Conservation (phyloP, 2,329 filamentous ascomycete species). For the Eurotiales sp. region DNA sequence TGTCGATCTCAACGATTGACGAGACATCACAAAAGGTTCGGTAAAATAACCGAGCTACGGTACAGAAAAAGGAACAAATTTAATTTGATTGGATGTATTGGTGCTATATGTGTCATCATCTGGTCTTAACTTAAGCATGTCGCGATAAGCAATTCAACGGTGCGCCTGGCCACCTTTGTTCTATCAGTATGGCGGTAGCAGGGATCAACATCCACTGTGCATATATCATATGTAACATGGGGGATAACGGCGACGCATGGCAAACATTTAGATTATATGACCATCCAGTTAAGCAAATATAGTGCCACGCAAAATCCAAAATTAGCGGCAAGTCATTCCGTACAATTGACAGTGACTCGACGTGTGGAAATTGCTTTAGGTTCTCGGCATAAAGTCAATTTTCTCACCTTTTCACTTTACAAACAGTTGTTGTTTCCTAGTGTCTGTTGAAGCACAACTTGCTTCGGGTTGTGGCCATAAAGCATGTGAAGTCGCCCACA, state of each 20-base stretch:
- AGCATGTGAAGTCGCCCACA: constrained; percentile 5
- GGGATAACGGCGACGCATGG: neutral
- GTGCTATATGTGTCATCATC: neutral
- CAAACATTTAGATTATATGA: neutral
- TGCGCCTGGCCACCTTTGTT: neutral
- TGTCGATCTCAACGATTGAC: constrained; percentile 6
- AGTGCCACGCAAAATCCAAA: too few relatives aligned
- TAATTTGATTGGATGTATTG: too few relatives aligned
- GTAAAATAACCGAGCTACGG: too few relatives aligned
- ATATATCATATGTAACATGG: constrained; percentile 2
- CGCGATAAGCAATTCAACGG: neutral
- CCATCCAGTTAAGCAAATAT: too few relatives aligned
- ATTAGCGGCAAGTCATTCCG: neutral
- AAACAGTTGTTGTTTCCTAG: neutral
- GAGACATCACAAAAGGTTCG: neutral
- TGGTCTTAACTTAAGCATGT: constrained; percentile 1
- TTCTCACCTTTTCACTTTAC: too few relatives aligned
- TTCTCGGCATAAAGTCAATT: too few relatives aligned
- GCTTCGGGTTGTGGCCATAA: neutral
- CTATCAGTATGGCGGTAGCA: neutral
- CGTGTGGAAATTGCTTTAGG: too few relatives aligned
- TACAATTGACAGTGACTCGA: too few relatives aligned
- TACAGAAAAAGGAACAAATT: too few relatives aligned
- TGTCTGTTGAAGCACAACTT: neutral
- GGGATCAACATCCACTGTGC: neutral